Conservation (phyloP, 129 eudicot species). For the Chrysanthemum lavandulifolium region DNA sequence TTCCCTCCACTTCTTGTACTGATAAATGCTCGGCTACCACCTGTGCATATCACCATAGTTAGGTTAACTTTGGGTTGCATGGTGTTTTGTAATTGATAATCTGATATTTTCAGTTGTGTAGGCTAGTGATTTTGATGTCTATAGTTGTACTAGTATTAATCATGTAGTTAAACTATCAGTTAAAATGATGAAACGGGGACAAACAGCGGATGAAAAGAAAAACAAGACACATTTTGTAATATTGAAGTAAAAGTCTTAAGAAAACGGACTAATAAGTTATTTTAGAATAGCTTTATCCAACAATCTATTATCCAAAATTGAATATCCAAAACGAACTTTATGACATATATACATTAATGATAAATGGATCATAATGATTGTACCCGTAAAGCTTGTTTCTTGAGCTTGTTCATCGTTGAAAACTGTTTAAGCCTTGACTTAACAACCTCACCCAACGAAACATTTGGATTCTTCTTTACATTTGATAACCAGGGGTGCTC, state of each 20-base stretch:
- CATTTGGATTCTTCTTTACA: conserved; percentile 70
- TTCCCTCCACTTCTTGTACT: conserved; percentile 70
- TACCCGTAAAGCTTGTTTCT: conserved; percentile 82
- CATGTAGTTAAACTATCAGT: background rate
- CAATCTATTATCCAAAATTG: background rate
- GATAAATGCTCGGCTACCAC: conserved; percentile 81
- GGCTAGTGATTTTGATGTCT: background rate
- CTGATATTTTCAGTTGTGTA: background rate
- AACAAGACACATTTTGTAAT: too few relatives aligned
- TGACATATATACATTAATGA: background rate
- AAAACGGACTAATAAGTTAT: too few relatives aligned
- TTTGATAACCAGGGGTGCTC: conserved; percentile 81
- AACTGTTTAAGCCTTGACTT: conserved; percentile 83
- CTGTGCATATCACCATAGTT: conserved; percentile 31
- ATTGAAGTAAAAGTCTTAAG: too few relatives aligned
- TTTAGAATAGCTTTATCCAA: background rate
- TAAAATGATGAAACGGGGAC: too few relatives aligned
- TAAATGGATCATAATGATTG: conserved; percentile 16
- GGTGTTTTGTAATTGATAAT: background rate
- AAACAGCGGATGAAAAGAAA: too few relatives aligned
- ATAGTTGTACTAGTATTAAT: background rate
- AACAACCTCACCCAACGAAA: conserved; percentile 74
- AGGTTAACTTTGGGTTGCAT: background rate
- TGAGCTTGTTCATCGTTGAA: conserved; percentile 79
- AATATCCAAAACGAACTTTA: background rate